Evolutionary conservation across 345 rosid genomes (phyloP), one percentile per base, ranked within the genome.

Genomic region (Populus tremula): DNA sequence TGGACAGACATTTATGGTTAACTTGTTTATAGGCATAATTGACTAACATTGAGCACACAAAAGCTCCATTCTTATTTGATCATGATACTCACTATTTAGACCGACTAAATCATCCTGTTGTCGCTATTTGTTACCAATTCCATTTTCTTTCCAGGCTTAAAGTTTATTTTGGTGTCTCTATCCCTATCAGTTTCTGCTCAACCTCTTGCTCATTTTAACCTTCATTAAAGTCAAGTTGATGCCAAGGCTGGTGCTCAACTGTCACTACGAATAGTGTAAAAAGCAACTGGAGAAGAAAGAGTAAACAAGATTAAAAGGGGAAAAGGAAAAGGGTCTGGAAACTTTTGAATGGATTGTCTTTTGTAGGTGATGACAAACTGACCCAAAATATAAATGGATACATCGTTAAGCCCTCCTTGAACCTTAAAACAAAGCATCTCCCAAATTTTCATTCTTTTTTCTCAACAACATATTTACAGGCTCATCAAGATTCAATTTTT

Each of bases 51-150:
- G 82, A 74, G 77, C 85, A 21, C 71, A 72, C 54, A 76, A 66
- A 66, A 76, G 84, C 84, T 82, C 80, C 56, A 70, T 84, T 84
- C 86, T 82, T 78, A 69, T 71, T 76, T 59, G 31, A 75, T 76
- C 75, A 78, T 27, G 64, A 78, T 75, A 69, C 69, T 74, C 80
- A 82, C 78, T 82, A 77, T 78, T 77, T 74, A 75, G 80, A 50
- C 69, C 10, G 72, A 62, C 66, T 69, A 75, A 71, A 59, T 54
- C 62, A 61, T 73, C 61, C 38, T 71, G 63, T 69, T 80, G 78
- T 63, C 69, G 16, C 29, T 23, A 20, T 20, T 20, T 67, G 1
- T 36, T 67, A 2, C 11, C 29, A 59, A n/a, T 59, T 23, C 13
- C 25, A 10, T 59, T 59, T 56, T 56, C 27, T 56, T 56, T 56